Conservation (phyloP, 169 alveolate species). For the Plasmodium knowlesi region DNA sequence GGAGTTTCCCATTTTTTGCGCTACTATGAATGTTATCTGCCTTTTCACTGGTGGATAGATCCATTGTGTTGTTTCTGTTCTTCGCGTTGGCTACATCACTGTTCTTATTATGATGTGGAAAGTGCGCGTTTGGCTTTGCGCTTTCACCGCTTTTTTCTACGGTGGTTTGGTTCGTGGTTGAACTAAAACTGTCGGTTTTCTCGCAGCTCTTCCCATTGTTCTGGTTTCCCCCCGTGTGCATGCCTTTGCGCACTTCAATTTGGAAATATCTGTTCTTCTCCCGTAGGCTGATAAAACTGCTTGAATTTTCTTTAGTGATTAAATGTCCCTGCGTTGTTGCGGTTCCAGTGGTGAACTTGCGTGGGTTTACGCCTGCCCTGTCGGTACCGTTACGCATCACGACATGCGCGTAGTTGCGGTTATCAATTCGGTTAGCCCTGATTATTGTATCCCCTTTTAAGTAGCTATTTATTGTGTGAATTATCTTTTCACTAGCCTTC, state of each 20-base stretch:
- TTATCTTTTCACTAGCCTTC: not conserved
- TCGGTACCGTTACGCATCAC: not conserved
- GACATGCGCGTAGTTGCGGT: not conserved
- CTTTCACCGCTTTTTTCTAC: not conserved
- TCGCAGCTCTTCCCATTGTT: not conserved
- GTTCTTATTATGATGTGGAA: not conserved
- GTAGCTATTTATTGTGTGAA: constrained; percentile 11
- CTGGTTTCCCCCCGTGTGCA: not conserved
- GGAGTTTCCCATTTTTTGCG: not conserved
- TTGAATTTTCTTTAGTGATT: not conserved
- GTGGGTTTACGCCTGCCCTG: not conserved
- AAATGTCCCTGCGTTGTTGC: not conserved
- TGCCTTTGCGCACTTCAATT: not conserved
- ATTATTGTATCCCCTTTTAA: not conserved
- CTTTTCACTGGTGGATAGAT: not conserved
- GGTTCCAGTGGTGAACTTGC: not conserved
- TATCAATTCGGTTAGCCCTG: not conserved
- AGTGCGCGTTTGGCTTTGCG: not conserved
- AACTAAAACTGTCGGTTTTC: not conserved
- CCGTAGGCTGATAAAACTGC: not conserved
- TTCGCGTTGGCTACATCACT: not conserved
- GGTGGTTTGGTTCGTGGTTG: not conserved
- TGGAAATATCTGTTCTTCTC: constrained; percentile 5
- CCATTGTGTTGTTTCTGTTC: not conserved
- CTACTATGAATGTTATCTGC: not conserved